Percentiles rank a stretch among this genome's conserved stretches.
phyloP scores from a whole-genome alignment of 2,329 filamentous ascomycete species.

The Rosellinia necatrix region DNA sequence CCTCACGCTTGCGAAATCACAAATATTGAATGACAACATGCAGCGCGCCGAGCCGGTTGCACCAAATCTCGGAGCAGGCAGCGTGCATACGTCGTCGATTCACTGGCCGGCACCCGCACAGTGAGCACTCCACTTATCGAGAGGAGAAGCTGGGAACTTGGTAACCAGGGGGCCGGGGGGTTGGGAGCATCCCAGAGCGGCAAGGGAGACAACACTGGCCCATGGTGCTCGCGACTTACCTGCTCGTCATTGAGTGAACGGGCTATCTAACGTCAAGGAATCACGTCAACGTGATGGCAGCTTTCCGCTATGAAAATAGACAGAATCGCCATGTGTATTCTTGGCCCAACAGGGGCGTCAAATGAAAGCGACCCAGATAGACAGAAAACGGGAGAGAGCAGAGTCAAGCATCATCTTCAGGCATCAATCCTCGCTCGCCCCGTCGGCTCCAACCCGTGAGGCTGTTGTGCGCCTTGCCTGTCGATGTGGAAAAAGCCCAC shows the following conservation, averaged over 20 bases:
- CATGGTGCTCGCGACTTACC: no score
- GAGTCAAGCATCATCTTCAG: background rate
- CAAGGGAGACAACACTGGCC: background rate
- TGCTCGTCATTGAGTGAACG: no score
- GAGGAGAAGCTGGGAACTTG: background rate
- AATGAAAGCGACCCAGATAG: background rate
- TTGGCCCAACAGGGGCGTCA: background rate
- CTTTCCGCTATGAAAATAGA: background rate
- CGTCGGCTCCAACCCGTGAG: background rate
- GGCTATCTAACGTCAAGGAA: no score
- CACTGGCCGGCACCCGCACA: constrained; percentile 6
- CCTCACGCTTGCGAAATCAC: background rate
- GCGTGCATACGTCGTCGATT: constrained; percentile 35
- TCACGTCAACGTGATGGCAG: no score
- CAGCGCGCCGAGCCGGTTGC: constrained; percentile 26
- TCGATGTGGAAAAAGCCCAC: background rate
- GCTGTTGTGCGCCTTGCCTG: background rate
- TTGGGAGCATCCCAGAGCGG: background rate
- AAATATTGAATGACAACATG: constrained; percentile 26
- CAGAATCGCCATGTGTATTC: no score
- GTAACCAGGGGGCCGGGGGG: background rate
- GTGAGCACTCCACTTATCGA: background rate
- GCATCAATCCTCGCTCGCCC: background rate
- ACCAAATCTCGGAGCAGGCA: constrained; percentile 40
- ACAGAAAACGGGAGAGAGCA: background rate